A percentile compares a stretch with the other conserved stretches of the same genome.
These are phyloP conservation scores for Suillus luteus DNA, from an alignment of 768 basidiomycete species.

Conservation along the genomic window DNA sequence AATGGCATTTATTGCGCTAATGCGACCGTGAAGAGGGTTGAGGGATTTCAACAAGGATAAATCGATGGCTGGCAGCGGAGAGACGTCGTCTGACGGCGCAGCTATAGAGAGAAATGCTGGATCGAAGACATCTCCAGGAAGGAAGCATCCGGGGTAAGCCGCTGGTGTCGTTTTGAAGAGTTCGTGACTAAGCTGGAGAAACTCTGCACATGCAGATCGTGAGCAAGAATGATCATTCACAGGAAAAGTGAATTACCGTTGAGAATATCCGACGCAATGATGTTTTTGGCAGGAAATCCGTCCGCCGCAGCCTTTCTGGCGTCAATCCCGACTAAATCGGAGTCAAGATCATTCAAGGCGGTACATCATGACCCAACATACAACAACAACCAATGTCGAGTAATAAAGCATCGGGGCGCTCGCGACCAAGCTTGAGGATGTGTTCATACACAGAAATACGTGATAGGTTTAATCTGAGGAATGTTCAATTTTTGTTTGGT, in stretches of 20 bases:
- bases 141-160: slow-evolving; percentile 53
- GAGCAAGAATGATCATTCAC: background rate
- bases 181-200: background rate
- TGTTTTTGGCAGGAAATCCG: background rate
- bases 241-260: background rate
- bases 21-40: slow-evolving; percentile 47
- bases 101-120: slow-evolving; percentile 39
- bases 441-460: background rate
- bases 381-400: background rate
- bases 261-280: background rate
- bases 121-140: slow-evolving; percentile 58
- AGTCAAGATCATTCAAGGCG: background rate
- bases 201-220: background rate
- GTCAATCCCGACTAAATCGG: background rate
- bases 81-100: slow-evolving; percentile 30
- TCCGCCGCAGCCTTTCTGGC: background rate
- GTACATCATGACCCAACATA: background rate
- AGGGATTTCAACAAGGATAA: slow-evolving; percentile 43
- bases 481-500: no score
- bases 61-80: slow-evolving; percentile 25
- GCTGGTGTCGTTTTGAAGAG: slow-evolving; percentile 40
- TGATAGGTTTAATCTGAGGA: no score
- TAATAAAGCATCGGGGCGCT: background rate
- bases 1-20: slow-evolving; percentile 49
- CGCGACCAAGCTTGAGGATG: background rate